phyloP scores from a whole-genome alignment of 257 asterid genomes.

The Solanum appendiculatum region DNA sequence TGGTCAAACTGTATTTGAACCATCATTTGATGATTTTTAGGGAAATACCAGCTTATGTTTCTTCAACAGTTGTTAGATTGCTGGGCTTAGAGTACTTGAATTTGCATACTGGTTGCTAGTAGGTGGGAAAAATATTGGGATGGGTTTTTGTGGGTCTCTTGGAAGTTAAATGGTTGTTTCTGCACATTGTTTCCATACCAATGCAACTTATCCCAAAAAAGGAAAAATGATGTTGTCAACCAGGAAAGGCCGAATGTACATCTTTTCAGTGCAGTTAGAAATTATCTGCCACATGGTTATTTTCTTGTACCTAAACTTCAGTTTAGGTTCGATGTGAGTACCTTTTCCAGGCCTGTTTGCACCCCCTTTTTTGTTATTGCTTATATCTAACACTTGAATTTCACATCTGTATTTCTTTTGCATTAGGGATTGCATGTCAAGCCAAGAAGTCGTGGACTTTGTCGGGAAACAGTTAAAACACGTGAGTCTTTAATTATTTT shows the following conservation, averaged over 20 bases:
- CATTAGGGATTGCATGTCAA: constrained; percentile 93
- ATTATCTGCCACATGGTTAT: background rate
- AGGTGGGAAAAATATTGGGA: background rate
- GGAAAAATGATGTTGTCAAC: background rate
- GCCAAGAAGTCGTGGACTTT: constrained; percentile 74
- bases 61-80: background rate
- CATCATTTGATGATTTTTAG: background rate
- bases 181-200: background rate
- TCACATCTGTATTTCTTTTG: constrained; percentile 1
- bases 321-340: background rate
- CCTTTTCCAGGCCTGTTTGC: background rate
- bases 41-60: background rate
- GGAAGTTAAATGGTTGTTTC: background rate
- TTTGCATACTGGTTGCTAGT: background rate
- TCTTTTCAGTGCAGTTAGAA: background rate
- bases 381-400: background rate
- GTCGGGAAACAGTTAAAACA: constrained; percentile 42
- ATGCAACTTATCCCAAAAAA: background rate
- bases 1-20: background rate
- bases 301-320: background rate
- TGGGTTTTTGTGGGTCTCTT: background rate
- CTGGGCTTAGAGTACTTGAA: background rate
- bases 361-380: background rate
- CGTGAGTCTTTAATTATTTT: constrained; percentile 27
- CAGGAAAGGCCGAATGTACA: background rate